Evolutionary conservation across 2,329 filamentous ascomycete species (phyloP).

Genomic region (Sporothrix brasiliensis): DNA sequence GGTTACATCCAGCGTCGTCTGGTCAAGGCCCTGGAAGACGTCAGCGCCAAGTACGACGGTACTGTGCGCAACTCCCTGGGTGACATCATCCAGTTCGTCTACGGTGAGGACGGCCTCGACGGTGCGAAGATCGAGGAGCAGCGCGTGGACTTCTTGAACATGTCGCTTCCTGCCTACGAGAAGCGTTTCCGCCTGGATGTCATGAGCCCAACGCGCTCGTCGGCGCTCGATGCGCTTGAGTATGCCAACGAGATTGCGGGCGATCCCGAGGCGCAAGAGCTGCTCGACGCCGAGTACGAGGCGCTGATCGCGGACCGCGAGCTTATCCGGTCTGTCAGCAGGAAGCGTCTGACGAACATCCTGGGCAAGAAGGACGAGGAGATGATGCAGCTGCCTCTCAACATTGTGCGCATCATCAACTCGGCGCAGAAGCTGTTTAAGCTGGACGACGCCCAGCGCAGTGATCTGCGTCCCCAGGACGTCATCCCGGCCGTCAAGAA

Average conservation of each 20-base stretch:
- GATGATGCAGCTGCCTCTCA: conserved; percentile 88
- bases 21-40: conserved; percentile 96
- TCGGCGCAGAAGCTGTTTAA: conserved; percentile 89
- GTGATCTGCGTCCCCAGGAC: conserved; percentile 85
- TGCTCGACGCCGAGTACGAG: conserved; percentile 88
- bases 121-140: conserved; percentile 93
- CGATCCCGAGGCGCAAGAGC: conserved; percentile 81
- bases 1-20: conserved; percentile 98
- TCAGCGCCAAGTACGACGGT: conserved; percentile 96
- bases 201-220: conserved; percentile 64
- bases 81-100: conserved; percentile 95
- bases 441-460: conserved; percentile 81
- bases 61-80: conserved; percentile 96
- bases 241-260: conserved; percentile 84
- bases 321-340: conserved; percentile 70
- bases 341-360: conserved; percentile 41
- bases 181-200: conserved; percentile 84
- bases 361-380: conserved; percentile 71
- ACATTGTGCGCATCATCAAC: conserved; percentile 87
- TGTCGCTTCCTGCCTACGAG: conserved; percentile 76
- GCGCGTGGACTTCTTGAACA: conserved; percentile 80
- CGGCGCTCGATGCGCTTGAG: conserved; percentile 74
- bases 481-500: conserved; percentile 78
- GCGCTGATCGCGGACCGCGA: conserved; percentile 73
- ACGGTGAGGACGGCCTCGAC: conserved; percentile 95